Evolutionary conservation across 345 rosid species (phyloP).

Genomic region (Cardamine chenopodiifolia): DNA sequence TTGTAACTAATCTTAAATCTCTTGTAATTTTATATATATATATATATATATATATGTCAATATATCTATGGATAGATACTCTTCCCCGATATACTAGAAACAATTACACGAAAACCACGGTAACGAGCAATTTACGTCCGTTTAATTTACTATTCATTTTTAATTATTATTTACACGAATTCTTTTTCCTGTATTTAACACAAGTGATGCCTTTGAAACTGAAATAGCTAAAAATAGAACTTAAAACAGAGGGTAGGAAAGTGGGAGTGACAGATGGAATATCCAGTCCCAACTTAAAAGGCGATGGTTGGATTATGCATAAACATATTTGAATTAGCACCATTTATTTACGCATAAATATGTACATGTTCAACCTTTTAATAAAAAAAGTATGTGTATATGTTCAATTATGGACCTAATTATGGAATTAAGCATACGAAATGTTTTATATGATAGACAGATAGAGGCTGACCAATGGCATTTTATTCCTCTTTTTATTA

Average conservation of each 20-base stretch:
- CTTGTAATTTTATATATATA: no score
- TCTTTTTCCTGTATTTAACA: background rate
- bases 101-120: no score
- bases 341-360: background rate
- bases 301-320: constrained; percentile 49
- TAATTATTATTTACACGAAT: no score
- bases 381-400: background rate
- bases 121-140: no score
- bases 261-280: constrained; percentile 27
- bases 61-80: no score
- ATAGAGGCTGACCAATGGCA: background rate
- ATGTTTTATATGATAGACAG: background rate
- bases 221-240: background rate
- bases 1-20: no score
- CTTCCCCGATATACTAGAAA: no score
- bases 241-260: background rate
- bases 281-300: constrained; percentile 33
- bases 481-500: constrained; percentile 6
- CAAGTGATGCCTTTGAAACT: background rate
- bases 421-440: constrained; percentile 8
- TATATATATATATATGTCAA: no score
- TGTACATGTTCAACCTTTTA: background rate
- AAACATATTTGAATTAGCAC: constrained; percentile 11
- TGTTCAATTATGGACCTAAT: background rate
- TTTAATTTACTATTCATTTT: no score